Evolutionary conservation across 345 rosid species (phyloP).

Genomic region (Hibiscus syriacus): DNA sequence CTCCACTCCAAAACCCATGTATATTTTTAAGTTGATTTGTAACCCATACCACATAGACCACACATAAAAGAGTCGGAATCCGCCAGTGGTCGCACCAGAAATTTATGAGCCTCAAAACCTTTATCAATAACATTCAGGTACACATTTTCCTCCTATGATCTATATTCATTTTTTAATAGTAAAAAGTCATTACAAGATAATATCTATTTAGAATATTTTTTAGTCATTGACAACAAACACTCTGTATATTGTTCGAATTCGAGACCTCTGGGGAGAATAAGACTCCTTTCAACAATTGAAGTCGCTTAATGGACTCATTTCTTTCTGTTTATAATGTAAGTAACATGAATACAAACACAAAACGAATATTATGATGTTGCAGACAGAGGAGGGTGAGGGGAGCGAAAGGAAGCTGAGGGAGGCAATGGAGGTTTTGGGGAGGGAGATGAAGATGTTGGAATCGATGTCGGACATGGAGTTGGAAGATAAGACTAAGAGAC

Average conservation of each 20-base stretch:
- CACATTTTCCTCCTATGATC: neutral
- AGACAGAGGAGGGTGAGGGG: conserved; percentile 19
- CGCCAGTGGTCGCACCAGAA: conserved; percentile 27
- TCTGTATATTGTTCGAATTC: too few species aligned
- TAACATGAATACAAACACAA: neutral
- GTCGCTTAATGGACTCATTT: too few species aligned
- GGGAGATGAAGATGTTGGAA: conserved; percentile 54
- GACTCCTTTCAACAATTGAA: too few species aligned
- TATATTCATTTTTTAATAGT: neutral
- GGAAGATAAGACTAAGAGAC: conserved; percentile 51
- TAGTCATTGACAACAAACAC: too few species aligned
- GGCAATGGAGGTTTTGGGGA: conserved; percentile 46
- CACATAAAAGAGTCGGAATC: conserved; percentile 18
- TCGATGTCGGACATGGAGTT: conserved; percentile 51
- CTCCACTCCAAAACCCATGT: too few species aligned
- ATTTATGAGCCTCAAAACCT: conserved; percentile 43
- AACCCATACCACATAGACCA: too few species aligned
- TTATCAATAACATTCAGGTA: conserved; percentile 16
- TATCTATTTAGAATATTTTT: too few species aligned
- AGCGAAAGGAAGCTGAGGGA: conserved; percentile 23
- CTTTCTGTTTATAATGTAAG: too few species aligned
- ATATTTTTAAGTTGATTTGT: too few species aligned
- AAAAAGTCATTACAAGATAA: too few species aligned
- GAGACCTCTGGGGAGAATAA: too few species aligned
- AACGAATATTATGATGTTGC: conserved; percentile 20